These are phyloP conservation scores for Vitis rotundifolia DNA, from an alignment of 164 flowering plant species.

Conservation along the genomic window DNA sequence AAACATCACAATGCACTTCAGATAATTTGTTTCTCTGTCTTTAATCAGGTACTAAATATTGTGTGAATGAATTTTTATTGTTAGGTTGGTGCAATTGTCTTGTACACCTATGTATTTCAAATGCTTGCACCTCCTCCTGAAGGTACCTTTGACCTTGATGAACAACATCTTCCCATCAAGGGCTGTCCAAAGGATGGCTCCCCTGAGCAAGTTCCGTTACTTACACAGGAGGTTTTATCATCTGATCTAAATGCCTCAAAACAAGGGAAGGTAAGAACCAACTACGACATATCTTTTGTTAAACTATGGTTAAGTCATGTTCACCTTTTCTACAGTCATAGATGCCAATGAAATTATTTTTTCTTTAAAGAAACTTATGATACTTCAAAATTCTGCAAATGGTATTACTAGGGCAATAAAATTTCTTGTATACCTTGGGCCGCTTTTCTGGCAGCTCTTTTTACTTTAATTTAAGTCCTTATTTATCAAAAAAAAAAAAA, in stretches of 20 bases:
- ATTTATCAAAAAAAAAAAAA: too few species aligned
- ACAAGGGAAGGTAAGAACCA: conserved; percentile 53
- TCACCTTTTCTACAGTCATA: neutral
- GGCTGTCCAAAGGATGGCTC: conserved; percentile 29
- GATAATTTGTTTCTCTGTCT: too few species aligned
- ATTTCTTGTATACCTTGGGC: too few species aligned
- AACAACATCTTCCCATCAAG: conserved; percentile 52
- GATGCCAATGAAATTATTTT: neutral
- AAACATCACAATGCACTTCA: too few species aligned
- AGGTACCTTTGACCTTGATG: conserved; percentile 77
- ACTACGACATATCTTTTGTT: neutral
- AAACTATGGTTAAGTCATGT: neutral
- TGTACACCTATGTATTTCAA: conserved; percentile 87
- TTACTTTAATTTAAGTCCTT: too few species aligned
- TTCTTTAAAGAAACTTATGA: neutral
- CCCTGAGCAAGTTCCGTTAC: conserved; percentile 74
- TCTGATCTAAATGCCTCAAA: conserved; percentile 25
- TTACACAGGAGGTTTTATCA: conserved; percentile 36
- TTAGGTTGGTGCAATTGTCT: conserved; percentile 94
- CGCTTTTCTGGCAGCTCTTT: too few species aligned
- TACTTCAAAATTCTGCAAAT: too few species aligned
- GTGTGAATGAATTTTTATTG: neutral
- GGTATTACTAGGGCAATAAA: too few species aligned
- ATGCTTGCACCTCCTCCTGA: conserved; percentile 96
- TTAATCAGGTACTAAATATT: neutral